phyloP scores from a whole-genome alignment of 345 rosid species.

The Camelina hispida region DNA sequence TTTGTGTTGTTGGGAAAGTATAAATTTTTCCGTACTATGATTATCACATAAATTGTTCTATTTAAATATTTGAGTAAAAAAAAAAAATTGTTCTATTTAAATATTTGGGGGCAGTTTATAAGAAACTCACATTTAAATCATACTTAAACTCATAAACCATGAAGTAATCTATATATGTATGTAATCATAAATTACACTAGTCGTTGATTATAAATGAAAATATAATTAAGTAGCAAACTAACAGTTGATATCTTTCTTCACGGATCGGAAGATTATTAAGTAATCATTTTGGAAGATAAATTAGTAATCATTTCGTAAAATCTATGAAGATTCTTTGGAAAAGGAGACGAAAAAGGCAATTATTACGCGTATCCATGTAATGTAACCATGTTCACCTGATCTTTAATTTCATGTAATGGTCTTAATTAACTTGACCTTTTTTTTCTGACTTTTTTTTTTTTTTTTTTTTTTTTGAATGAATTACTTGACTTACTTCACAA shows the following conservation, averaged over 20 bases:
- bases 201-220: not conserved
- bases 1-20: not conserved
- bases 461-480: too few relatives aligned
- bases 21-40: not conserved
- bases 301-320: constrained; percentile 35
- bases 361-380: constrained; percentile 32
- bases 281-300: constrained; percentile 29
- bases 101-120: too few relatives aligned
- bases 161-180: not conserved
- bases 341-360: constrained; percentile 19
- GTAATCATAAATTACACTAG: not conserved
- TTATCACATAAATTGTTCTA: not conserved
- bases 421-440: not conserved
- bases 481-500: not conserved
- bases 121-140: not conserved
- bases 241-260: constrained; percentile 12
- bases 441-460: not conserved
- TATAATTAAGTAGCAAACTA: not conserved
- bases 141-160: not conserved
- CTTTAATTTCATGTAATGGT: not conserved
- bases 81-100: too few relatives aligned
- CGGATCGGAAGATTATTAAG: constrained; percentile 8
- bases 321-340: constrained; percentile 35
- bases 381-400: constrained; percentile 17
- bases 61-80: too few relatives aligned